phyloP scores from a whole-genome alignment of 768 basidiomycete species.

The Sarcodon aspratus region DNA sequence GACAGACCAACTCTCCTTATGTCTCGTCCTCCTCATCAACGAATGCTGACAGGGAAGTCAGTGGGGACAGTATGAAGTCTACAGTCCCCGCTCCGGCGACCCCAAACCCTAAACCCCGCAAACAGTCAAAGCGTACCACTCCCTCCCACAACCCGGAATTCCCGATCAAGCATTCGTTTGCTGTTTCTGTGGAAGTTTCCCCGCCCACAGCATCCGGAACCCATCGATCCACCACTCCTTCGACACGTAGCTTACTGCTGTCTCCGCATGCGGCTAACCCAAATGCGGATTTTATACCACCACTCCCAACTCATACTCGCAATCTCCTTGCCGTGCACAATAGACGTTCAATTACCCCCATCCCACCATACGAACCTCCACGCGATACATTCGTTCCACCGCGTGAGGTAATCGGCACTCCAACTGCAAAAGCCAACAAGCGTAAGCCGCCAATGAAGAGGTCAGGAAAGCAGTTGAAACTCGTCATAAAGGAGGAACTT shows the following conservation, averaged over 20 bases:
- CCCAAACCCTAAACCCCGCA: conserved; percentile 54
- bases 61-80: conserved; percentile 8
- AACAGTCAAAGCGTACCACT: conserved; percentile 20
- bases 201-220: conserved; percentile 14
- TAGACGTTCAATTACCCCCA: conserved; percentile 39
- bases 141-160: conserved; percentile 12
- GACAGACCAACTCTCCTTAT: conserved; percentile 13
- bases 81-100: conserved; percentile 26
- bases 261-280: conserved; percentile 39
- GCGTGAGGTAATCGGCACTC: conserved; percentile 40
- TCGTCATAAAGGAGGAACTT: conserved; percentile 46
- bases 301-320: conserved; percentile 15
- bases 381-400: conserved; percentile 63
- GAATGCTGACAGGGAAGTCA: conserved; percentile 1
- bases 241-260: conserved; percentile 15
- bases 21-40: conserved; percentile 3
- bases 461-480: conserved; percentile 10
- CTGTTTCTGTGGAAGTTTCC: conserved; percentile 10
- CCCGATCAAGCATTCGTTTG: conserved; percentile 12
- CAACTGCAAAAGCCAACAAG: conserved; percentile 28
- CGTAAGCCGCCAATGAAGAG: conserved; percentile 21
- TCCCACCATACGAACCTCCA: conserved; percentile 54
- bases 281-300: conserved; percentile 36
- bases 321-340: conserved; percentile 11
- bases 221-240: conserved; percentile 12